Percentiles rank a stretch among this genome's conserved stretches.
phyloP scores from a whole-genome alignment of 768 basidiomycete genomes.

The Russula olivacea region DNA sequence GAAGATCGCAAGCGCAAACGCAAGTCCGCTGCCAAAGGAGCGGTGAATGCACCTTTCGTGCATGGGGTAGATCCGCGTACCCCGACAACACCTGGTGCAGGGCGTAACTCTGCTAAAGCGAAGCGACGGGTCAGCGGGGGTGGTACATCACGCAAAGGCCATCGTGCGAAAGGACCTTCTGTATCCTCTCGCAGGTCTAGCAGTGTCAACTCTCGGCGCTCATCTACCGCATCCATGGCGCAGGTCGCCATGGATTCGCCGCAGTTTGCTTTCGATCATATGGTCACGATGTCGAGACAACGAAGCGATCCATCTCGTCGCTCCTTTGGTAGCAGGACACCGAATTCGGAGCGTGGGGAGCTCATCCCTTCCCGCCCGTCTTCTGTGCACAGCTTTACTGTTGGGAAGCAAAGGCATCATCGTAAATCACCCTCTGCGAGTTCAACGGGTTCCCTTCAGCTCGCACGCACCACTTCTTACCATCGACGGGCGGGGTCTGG shows the following conservation, averaged over 20 bases:
- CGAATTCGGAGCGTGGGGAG: slow-evolving; percentile 80
- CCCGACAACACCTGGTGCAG: slow-evolving; percentile 14
- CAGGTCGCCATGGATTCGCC: slow-evolving; percentile 52
- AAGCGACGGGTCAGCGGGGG: slow-evolving; percentile 46
- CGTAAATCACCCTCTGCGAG: slow-evolving; percentile 72
- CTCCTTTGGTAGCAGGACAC: slow-evolving; percentile 76
- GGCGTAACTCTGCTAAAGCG: slow-evolving; percentile 33
- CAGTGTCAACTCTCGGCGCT: slow-evolving; percentile 82
- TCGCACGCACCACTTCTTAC: slow-evolving; percentile 61
- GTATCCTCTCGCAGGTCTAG: slow-evolving; percentile 83
- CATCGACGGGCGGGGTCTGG: slow-evolving; percentile 78
- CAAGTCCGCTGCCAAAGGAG: slow-evolving; percentile 38
- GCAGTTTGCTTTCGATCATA: slow-evolving; percentile 37
- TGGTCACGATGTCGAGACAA: slow-evolving; percentile 38
- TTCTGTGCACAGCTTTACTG: slow-evolving; percentile 74
- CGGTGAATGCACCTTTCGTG: slow-evolving; percentile 2
- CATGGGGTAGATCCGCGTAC: slow-evolving; percentile 18
- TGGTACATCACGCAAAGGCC: slow-evolving; percentile 33
- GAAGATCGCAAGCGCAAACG: slow-evolving; percentile 87
- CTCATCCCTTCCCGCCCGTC: slow-evolving; percentile 68
- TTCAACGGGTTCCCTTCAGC: slow-evolving; percentile 61
- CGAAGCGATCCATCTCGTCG: slow-evolving; percentile 53
- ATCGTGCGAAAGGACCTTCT: slow-evolving; percentile 62
- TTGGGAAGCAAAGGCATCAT: slow-evolving; percentile 56
- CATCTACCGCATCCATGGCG: slow-evolving; percentile 48